Evolutionary conservation across 1,284 basidiomycete species (phyloP), one percentile per base, ranked within the genome.

Genomic region (Xerocomus minutiporus): DNA sequence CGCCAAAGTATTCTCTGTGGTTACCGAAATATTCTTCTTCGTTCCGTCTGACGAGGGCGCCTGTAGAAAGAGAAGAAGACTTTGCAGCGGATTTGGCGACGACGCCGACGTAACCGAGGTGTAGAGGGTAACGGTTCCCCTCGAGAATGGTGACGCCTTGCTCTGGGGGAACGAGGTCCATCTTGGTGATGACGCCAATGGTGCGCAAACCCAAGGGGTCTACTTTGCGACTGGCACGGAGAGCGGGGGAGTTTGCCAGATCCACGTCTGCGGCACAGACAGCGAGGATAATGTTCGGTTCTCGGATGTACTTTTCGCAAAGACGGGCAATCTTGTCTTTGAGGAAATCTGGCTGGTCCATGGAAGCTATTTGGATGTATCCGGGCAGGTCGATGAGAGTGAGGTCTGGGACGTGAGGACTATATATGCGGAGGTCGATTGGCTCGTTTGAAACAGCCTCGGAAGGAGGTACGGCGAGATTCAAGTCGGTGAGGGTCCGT

Each of bases 251-350:
- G 72, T 99, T 99, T 55, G 96, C 96, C 8, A 99, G 79, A 74
- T 99, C 97, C 51, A 99, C 97, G 70, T 99, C 95, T 8, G 97
- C 96, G 3, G 96, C 91, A 66, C 96, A 99, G 8, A 99, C 93
- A 2, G 97, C 96, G 13, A 99, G 82, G 61, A 99, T 92, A 68
- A 99, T 93, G 69, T 99, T 99, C 11, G 96, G 96, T 67, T 97
- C 93, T 34, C 90, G 84, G 63, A 99, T 99, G 71, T 99, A 99
- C 70, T 88, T 93, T 57, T 98, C 95, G 71, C 96, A 98, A 1
- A 99, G 77, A 9, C 69, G 66, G 0, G 88, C 77, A 57, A 99
- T 97, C 71, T 96, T 95, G 65, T 97, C 93, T 66, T 94, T 95
- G 55, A 99, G 80, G 39, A 82, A 80, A 61, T 98, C 96, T 1